Evolutionary conservation across 2,329 filamentous ascomycete species (phyloP).

Genomic region (Sclerotinia nivalis): DNA sequence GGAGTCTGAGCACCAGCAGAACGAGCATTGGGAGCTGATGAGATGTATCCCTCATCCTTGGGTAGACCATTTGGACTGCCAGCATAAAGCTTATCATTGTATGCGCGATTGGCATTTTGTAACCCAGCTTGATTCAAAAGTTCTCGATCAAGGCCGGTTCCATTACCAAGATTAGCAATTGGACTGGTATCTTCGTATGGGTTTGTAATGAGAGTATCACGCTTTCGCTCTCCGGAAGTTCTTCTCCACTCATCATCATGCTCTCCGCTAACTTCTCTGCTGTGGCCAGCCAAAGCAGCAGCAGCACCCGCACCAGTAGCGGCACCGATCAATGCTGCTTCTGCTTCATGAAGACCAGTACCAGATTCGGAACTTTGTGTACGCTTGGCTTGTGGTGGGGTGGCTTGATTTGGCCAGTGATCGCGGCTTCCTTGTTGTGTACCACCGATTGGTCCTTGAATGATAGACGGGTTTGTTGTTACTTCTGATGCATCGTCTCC

Average conservation of each 20-base stretch:
- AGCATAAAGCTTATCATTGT: slow-evolving; percentile 41
- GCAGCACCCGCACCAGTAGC: slow-evolving; percentile 56
- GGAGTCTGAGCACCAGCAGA: slow-evolving; percentile 51
- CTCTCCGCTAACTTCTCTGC: slow-evolving; percentile 55
- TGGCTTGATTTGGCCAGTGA: slow-evolving; percentile 58
- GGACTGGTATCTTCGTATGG: slow-evolving; percentile 67
- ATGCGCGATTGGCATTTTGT: slow-evolving; percentile 45
- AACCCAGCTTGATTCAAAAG: slow-evolving; percentile 46
- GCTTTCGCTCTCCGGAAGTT: slow-evolving; percentile 62
- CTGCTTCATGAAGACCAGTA: slow-evolving; percentile 38
- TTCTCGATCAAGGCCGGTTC: slow-evolving; percentile 44
- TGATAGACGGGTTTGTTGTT: slow-evolving; percentile 81
- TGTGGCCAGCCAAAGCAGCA: slow-evolving; percentile 54
- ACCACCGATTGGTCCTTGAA: slow-evolving; percentile 68
- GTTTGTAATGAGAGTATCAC: slow-evolving; percentile 66
- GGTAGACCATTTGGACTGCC: slow-evolving; percentile 59
- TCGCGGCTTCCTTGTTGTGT: slow-evolving; percentile 41
- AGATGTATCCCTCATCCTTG: slow-evolving; percentile 91
- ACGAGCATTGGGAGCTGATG: slow-evolving; percentile 61
- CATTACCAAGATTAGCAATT: slow-evolving; percentile 47
- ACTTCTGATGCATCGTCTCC: slow-evolving; percentile 62
- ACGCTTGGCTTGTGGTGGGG: slow-evolving; percentile 45
- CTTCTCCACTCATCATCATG: slow-evolving; percentile 66
- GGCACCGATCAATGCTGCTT: slow-evolving; percentile 47
- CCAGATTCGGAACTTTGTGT: slow-evolving; percentile 31